These are phyloP conservation scores for Fusarium sp. DNA, from an alignment of 2,329 filamentous ascomycete species.

Conservation along the genomic window DNA sequence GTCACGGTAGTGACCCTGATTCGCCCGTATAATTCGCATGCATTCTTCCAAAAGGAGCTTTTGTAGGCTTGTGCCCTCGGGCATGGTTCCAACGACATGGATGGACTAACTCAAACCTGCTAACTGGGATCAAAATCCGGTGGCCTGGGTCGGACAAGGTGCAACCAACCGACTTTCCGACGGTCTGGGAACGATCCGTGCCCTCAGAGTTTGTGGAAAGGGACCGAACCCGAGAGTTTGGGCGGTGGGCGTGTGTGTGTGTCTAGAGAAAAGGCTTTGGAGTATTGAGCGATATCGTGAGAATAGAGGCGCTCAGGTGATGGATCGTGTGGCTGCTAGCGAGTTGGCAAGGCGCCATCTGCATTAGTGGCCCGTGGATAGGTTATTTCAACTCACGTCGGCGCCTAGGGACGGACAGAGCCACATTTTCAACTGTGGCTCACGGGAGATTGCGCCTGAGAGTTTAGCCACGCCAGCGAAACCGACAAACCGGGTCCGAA, in stretches of 20 bases:
- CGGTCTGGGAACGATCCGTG: conserved; percentile 40
- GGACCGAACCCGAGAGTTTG: conserved; percentile 10
- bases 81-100: conserved; percentile 43
- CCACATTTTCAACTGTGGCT: conserved; percentile 1
- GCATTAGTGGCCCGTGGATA: background rate
- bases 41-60: background rate
- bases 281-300: background rate
- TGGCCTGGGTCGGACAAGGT: conserved; percentile 46
- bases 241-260: conserved; percentile 6
- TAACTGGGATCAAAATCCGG: conserved; percentile 46
- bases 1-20: conserved; percentile 1
- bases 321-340: background rate
- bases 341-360: conserved; percentile 1
- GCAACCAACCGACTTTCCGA: conserved; percentile 41
- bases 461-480: conserved; percentile 21
- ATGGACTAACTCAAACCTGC: conserved; percentile 41
- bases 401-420: background rate
- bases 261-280: background rate
- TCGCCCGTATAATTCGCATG: background rate
- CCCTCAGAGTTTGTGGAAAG: conserved; percentile 4
- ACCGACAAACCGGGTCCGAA: conserved; percentile 12
- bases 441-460: conserved; percentile 23
- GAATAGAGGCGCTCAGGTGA: background rate
- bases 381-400: background rate
- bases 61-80: background rate